Base-by-base conservation (phyloP, 352 stramenopile species). In the Elongisporangium undulatum region DNA sequence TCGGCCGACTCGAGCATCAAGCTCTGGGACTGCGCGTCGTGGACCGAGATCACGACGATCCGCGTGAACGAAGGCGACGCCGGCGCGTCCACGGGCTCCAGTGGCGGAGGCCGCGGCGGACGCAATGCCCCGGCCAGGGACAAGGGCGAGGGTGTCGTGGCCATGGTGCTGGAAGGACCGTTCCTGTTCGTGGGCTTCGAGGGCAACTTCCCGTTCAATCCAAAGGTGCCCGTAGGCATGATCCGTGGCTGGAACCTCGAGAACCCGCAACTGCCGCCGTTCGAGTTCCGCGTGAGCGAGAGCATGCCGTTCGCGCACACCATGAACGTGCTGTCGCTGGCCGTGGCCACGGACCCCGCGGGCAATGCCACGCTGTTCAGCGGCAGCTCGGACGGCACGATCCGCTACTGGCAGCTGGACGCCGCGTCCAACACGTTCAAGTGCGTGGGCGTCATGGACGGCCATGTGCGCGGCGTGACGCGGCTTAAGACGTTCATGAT, bases 101-200 rank as follows among this genome's bases (percentile, higher is more conserved):
- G 39, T 7, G 29, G 39, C 8, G 29, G 38, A 23, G 22, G 26
- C 22, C 61, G 24, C n/a, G n/a, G n/a, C 2, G 69, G 59, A 16
- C 65, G 64, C 29, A 53, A 59, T 9, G 67, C 53, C 24, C 49
- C 19, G 7, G 53, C 57, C 19, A 61, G 56, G 16, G 45, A 29
- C 20, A 58, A 61, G 50, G 53, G 60, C 59, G 85, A 94, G 58
- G 85, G 85, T 38, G 75, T 94, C 24, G 64, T 71, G 29, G 70
- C 79, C 12, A 78, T 94, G 56, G 83, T 90, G 56, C 72, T 92
- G 5, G 84, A 81, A 49, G 81, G 85, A 0, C 77, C 83, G 17
- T 90, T 92, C 68, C 71, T 94, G 20, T 94, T 94, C 53, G 85
- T 82, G 17, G 85, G 85, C 53, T 94, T 90, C 59, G 85, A 92